A percentile compares a stretch with the other conserved stretches of the same genome.
Conservation (phyloP, 768 basidiomycete genomes). For the Collybia sordida region DNA sequence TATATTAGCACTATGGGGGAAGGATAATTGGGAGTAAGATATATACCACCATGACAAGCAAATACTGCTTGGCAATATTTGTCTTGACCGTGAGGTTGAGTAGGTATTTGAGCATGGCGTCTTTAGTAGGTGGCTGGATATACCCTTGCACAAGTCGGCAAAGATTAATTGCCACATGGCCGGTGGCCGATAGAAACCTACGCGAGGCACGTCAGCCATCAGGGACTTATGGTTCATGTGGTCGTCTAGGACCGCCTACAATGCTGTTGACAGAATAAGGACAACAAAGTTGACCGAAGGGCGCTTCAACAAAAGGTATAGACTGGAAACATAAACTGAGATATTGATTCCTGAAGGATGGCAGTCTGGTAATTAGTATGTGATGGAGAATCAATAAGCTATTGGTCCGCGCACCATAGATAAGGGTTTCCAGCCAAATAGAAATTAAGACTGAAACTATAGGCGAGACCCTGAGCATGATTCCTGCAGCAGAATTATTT, state of each 20-base stretch:
- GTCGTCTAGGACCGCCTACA: conserved; percentile 19
- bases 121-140: conserved; percentile 26
- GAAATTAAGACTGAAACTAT: conserved; percentile 8
- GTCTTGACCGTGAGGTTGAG: conserved; percentile 30
- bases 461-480: neutral
- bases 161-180: conserved; percentile 32
- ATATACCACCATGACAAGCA: neutral
- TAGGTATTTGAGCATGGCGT: conserved; percentile 28
- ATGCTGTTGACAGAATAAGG: conserved; percentile 25
- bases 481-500: neutral
- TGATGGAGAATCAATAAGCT: too few relatives aligned
- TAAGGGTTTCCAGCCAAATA: conserved; percentile 17
- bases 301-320: neutral
- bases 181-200: conserved; percentile 30
- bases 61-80: conserved; percentile 28
- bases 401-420: conserved; percentile 19
- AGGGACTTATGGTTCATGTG: conserved; percentile 21
- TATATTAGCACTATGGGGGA: too few relatives aligned
- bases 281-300: conserved; percentile 26
- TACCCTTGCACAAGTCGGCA: conserved; percentile 31
- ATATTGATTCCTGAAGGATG: too few relatives aligned
- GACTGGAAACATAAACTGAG: neutral
- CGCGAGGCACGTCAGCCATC: conserved; percentile 8
- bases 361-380: too few relatives aligned
- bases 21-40: neutral